phyloP scores from a whole-genome alignment of 1,284 basidiomycete species.

The Cutaneotrichosporon cavernicola region DNA sequence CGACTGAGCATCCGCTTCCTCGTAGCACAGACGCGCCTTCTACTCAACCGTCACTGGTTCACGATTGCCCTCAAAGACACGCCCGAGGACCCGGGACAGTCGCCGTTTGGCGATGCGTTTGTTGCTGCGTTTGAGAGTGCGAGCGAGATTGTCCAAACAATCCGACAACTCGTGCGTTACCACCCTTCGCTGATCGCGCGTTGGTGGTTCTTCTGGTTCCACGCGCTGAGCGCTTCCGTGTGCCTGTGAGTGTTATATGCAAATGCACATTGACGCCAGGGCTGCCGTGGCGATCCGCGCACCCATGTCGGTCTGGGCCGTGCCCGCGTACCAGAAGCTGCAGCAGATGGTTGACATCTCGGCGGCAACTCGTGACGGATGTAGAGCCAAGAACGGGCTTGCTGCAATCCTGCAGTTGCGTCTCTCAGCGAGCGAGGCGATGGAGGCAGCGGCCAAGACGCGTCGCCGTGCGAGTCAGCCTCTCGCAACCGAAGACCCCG shows the following conservation, averaged over 20 bases:
- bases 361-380: slow-evolving; percentile 43
- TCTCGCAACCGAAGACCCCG: slow-evolving; percentile 1
- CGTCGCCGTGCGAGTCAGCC: neutral
- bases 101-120: slow-evolving; percentile 42
- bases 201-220: slow-evolving; percentile 54
- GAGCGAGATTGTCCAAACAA: slow-evolving; percentile 49
- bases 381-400: slow-evolving; percentile 49
- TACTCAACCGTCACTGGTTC: slow-evolving; percentile 49
- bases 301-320: slow-evolving; percentile 49
- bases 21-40: slow-evolving; percentile 45
- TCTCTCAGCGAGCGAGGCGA: slow-evolving; percentile 40
- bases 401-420: slow-evolving; percentile 43
- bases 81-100: slow-evolving; percentile 37
- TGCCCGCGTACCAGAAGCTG: slow-evolving; percentile 44
- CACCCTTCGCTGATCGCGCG: slow-evolving; percentile 48
- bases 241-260: slow-evolving; percentile 39
- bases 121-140: slow-evolving; percentile 47
- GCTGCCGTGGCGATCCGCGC: slow-evolving; percentile 49
- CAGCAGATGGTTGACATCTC: slow-evolving; percentile 49
- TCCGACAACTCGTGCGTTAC: slow-evolving; percentile 49
- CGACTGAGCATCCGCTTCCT: slow-evolving; percentile 49
- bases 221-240: slow-evolving; percentile 49
- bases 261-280: neutral
- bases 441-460: slow-evolving; percentile 17
- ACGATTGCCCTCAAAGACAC: slow-evolving; percentile 44